Evolutionary conservation across 2,329 filamentous ascomycete species (phyloP).

Genomic region (Trichoderma arundinaceum): DNA sequence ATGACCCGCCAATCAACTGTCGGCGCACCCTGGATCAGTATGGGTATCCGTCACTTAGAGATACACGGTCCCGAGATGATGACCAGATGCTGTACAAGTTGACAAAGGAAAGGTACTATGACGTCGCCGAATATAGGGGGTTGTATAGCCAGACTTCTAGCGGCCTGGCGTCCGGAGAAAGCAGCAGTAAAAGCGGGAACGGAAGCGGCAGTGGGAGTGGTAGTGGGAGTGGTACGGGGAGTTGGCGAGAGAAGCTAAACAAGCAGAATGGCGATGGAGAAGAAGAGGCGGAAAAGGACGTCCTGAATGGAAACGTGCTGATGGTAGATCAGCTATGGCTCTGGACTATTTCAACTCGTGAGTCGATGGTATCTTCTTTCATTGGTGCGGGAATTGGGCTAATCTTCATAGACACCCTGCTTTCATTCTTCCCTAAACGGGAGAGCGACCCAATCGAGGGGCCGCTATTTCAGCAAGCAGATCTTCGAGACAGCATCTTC

Average conservation of each 20-base stretch:
- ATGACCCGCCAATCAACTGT: slow-evolving; percentile 66
- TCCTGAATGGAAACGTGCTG: slow-evolving; percentile 62
- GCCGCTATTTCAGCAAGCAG: slow-evolving; percentile 63
- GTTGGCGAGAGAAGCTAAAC: slow-evolving; percentile 40
- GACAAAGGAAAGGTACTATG: slow-evolving; percentile 54
- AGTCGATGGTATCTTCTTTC: slow-evolving; percentile 36
- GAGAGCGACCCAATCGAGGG: slow-evolving; percentile 61
- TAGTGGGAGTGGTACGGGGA: slow-evolving; percentile 38
- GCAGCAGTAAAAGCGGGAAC: slow-evolving; percentile 39
- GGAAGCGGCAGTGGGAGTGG: slow-evolving; percentile 40
- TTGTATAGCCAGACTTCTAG: slow-evolving; percentile 42
- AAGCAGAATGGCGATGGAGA: slow-evolving; percentile 34
- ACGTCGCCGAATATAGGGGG: slow-evolving; percentile 35
- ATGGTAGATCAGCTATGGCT: slow-evolving; percentile 73
- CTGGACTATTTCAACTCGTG: slow-evolving; percentile 61
- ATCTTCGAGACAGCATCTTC: slow-evolving; percentile 67
- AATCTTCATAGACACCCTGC: slow-evolving; percentile 51
- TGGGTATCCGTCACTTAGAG: slow-evolving; percentile 64
- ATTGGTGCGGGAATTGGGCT: slow-evolving; percentile 1
- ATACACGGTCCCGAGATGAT: slow-evolving; percentile 65
- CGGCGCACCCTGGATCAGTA: slow-evolving; percentile 68
- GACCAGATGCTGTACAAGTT: slow-evolving; percentile 73
- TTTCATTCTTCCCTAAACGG: slow-evolving; percentile 61
- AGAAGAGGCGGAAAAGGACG: slow-evolving; percentile 43
- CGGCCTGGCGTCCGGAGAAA: slow-evolving; percentile 14